A percentile compares a stretch with the other conserved stretches of the same genome.
These are phyloP conservation scores for Rhodotorula kratochvilovae DNA, from an alignment of 768 basidiomycete species.

Conservation along the genomic window DNA sequence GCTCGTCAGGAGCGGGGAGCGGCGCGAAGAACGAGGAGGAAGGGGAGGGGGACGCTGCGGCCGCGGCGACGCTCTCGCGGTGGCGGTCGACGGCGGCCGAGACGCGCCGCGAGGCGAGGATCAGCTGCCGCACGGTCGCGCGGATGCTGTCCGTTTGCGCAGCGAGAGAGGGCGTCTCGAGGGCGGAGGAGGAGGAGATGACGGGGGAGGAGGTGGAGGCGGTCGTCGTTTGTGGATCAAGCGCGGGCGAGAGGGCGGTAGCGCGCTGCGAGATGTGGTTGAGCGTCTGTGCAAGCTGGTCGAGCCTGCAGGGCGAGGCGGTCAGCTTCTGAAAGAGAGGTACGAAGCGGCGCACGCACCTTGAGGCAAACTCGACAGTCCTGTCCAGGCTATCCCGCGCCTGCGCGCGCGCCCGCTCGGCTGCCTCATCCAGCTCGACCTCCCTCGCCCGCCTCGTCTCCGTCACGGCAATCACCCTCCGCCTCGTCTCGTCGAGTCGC, in stretches of 20 bases:
- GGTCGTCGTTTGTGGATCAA: not conserved
- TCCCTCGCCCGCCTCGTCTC: not conserved
- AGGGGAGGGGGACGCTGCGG: not conserved
- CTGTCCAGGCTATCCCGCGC: not conserved
- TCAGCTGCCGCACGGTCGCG: constrained; percentile 15
- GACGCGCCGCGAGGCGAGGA: constrained; percentile 21
- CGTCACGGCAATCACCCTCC: not conserved
- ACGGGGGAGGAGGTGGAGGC: not conserved
- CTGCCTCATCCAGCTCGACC: not conserved
- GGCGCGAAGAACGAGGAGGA: not conserved
- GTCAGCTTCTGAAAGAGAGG: not conserved
- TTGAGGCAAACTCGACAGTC: not conserved
- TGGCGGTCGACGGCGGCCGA: constrained; percentile 25
- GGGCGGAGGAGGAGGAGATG: not conserved
- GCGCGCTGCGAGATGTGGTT: not conserved
- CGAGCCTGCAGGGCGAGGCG: not conserved
- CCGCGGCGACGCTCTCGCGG: constrained; percentile 2
- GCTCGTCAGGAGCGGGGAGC: not conserved
- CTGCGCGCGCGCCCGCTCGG: not conserved
- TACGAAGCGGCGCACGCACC: not conserved
- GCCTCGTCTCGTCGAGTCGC: constrained; percentile 19
- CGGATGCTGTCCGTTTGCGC: constrained; percentile 19
- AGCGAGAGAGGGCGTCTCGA: not conserved
- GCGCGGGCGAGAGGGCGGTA: not conserved
- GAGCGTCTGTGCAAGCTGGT: not conserved